These are phyloP conservation scores for Xerophyta viscosa DNA, from an alignment of 106 monocot species.

Conservation along the genomic window DNA sequence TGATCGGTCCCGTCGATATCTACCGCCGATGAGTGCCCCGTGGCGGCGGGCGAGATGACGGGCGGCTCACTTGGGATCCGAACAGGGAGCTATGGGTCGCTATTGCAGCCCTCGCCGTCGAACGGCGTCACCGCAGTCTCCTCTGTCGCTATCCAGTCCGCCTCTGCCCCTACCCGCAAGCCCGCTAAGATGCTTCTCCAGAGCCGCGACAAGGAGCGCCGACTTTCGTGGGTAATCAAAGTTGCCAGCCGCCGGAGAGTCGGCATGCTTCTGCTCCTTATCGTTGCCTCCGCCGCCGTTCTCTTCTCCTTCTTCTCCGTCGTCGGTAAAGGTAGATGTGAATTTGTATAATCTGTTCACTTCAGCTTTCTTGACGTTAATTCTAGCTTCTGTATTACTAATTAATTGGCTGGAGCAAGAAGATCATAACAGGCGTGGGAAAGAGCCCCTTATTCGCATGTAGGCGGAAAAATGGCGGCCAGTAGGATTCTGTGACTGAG, in stretches of 20 bases:
- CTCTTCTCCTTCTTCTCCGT: conserved; percentile 18
- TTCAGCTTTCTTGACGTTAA: not conserved
- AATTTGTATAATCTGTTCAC: not conserved
- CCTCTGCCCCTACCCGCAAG: conserved; percentile 11
- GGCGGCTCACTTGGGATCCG: conserved; percentile 22
- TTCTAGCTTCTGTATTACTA: not conserved
- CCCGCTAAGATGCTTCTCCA: conserved; percentile 9
- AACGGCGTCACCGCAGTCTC: not conserved
- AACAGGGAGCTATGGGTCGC: conserved; percentile 27
- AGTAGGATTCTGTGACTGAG: no score
- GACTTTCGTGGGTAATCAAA: conserved; percentile 17
- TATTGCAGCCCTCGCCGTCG: conserved; percentile 8
- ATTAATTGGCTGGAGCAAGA: not conserved
- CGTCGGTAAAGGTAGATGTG: conserved; percentile 13
- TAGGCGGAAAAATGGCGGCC: no score
- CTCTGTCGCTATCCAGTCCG: conserved; percentile 3
- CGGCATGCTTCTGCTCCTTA: conserved; percentile 17
- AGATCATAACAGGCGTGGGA: no score
- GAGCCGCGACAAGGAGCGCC: conserved; percentile 27
- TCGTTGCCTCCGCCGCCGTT: conserved; percentile 18
- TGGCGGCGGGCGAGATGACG: conserved; percentile 2
- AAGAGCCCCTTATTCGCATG: no score
- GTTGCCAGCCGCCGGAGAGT: conserved; percentile 8
- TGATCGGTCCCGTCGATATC: not conserved
- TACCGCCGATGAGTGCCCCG: not conserved